A percentile compares a stretch with the other conserved stretches of the same genome.
Evolutionary conservation across 352 stramenopile species (phyloP).

Genomic region (Plasmopara muralis): DNA sequence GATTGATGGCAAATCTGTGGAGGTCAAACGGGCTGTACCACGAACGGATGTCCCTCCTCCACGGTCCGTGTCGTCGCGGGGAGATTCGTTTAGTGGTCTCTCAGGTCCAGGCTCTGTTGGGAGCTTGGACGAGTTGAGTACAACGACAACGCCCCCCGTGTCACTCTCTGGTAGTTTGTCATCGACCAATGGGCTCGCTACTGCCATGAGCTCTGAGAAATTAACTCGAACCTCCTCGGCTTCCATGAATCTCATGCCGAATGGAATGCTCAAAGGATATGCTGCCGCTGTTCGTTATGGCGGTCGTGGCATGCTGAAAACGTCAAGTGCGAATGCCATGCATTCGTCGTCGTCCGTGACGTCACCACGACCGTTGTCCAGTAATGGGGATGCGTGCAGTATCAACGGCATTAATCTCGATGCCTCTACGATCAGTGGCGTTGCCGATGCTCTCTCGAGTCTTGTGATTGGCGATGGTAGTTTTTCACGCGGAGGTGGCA

Average conservation of each 20-base stretch:
- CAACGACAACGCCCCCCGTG: conserved; percentile 45
- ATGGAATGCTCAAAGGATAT: conserved; percentile 62
- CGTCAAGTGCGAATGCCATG: conserved; percentile 28
- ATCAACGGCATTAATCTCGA: conserved; percentile 33
- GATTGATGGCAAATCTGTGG: conserved; percentile 89
- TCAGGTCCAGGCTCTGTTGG: conserved; percentile 63
- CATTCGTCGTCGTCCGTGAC: conserved; percentile 28
- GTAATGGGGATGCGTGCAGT: conserved; percentile 25
- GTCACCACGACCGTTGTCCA: conserved; percentile 22
- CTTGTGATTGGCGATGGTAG: conserved; percentile 49
- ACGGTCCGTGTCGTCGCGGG: conserved; percentile 64
- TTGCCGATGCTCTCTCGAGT: conserved; percentile 65
- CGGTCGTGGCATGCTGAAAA: conserved; percentile 34
- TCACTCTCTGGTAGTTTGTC: conserved; percentile 52
- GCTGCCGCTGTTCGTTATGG: conserved; percentile 77
- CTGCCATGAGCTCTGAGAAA: conserved; percentile 30
- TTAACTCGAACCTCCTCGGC: conserved; percentile 18
- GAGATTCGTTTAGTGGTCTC: conserved; percentile 72
- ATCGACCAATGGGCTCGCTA: conserved; percentile 23
- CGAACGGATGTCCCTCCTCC: conserved; percentile 73
- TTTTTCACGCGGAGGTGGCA: conserved; percentile 15
- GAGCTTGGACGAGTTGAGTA: conserved; percentile 62
- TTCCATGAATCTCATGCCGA: conserved; percentile 34
- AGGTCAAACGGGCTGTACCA: conserved; percentile 83
- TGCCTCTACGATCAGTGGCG: conserved; percentile 30